A percentile compares a stretch with the other conserved stretches of the same genome.
Evolutionary conservation across 495 filamentous ascomycete genomes (phyloP).

Genomic region (Trichoderma orchidacearum): DNA sequence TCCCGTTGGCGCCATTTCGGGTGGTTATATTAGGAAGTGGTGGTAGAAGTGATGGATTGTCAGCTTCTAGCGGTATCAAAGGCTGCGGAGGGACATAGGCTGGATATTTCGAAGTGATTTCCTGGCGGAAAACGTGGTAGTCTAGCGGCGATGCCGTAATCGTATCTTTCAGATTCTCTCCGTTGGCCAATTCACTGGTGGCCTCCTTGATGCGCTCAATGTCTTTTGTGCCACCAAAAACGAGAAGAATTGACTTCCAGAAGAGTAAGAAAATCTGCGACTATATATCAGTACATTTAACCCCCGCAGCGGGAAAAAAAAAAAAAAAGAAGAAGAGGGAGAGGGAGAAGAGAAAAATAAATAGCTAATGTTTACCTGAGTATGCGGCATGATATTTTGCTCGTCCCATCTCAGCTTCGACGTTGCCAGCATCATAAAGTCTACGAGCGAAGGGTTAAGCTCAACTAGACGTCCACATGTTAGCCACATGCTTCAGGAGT

Average conservation of each 20-base stretch:
- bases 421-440: constrained; percentile 60
- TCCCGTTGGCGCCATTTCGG: constrained; percentile 34
- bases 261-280: constrained; percentile 56
- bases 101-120: constrained; percentile 97
- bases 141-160: constrained; percentile 90
- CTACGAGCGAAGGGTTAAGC: constrained; percentile 54
- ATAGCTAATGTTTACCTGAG: constrained; percentile 9
- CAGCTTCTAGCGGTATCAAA: constrained; percentile 71
- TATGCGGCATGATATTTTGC: constrained; percentile 18
- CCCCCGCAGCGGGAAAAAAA: no score
- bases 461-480: constrained; percentile 24
- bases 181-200: constrained; percentile 33
- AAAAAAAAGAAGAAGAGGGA: no score
- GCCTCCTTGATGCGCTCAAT: constrained; percentile 62
- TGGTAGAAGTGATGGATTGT: constrained; percentile 82
- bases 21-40: constrained; percentile 62
- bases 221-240: constrained; percentile 63
- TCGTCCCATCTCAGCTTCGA: constrained; percentile 85
- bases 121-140: constrained; percentile 91
- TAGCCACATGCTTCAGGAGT: constrained; percentile 2
- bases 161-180: constrained; percentile 37
- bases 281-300: constrained; percentile 2
- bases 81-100: constrained; percentile 84
- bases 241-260: constrained; percentile 81
- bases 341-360: no score